These are phyloP conservation scores for Tetracladium maxilliforme DNA, from an alignment of 2,329 filamentous ascomycete species.

Conservation along the genomic window DNA sequence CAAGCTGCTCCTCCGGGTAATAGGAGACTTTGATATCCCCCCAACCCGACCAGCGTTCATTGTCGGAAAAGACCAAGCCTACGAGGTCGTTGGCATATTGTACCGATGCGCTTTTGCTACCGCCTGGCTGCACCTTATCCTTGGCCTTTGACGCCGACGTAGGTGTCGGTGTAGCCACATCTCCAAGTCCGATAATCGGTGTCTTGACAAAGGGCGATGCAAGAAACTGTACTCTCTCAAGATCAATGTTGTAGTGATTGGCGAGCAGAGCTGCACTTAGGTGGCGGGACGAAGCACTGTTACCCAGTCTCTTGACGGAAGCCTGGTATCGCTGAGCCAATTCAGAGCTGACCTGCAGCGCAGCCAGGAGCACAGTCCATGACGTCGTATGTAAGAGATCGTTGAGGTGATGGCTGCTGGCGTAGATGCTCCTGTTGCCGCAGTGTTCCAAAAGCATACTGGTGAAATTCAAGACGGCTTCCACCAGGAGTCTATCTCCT, in stretches of 20 bases:
- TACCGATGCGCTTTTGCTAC: too few species aligned
- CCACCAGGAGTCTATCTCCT: slow-evolving; percentile 70
- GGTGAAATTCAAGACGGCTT: slow-evolving; percentile 73
- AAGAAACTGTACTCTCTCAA: slow-evolving; percentile 73
- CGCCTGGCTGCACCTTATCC: too few species aligned
- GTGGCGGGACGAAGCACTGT: slow-evolving; percentile 45
- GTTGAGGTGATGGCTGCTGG: slow-evolving; percentile 80
- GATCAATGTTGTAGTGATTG: slow-evolving; percentile 70
- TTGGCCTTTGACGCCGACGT: slow-evolving; percentile 56
- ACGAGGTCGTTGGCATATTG: slow-evolving; percentile 84
- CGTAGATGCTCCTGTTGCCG: slow-evolving; percentile 91
- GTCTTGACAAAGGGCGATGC: slow-evolving; percentile 72
- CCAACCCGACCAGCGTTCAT: slow-evolving; percentile 58
- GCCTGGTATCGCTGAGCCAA: slow-evolving; percentile 88
- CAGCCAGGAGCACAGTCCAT: slow-evolving; percentile 60
- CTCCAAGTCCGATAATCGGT: too few species aligned
- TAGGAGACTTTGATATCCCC: slow-evolving; percentile 69
- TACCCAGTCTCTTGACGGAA: slow-evolving; percentile 60
- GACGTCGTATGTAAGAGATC: slow-evolving; percentile 81
- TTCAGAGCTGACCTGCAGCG: slow-evolving; percentile 69
- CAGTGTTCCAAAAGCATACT: slow-evolving; percentile 83
- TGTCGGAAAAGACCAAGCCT: slow-evolving; percentile 43
- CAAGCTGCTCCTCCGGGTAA: slow-evolving; percentile 37
- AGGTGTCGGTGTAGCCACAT: too few species aligned
- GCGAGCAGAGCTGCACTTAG: slow-evolving; percentile 61